Base-by-base conservation (phyloP, 2,329 filamentous ascomycete genomes). In the Epicoccum sorghinum region DNA sequence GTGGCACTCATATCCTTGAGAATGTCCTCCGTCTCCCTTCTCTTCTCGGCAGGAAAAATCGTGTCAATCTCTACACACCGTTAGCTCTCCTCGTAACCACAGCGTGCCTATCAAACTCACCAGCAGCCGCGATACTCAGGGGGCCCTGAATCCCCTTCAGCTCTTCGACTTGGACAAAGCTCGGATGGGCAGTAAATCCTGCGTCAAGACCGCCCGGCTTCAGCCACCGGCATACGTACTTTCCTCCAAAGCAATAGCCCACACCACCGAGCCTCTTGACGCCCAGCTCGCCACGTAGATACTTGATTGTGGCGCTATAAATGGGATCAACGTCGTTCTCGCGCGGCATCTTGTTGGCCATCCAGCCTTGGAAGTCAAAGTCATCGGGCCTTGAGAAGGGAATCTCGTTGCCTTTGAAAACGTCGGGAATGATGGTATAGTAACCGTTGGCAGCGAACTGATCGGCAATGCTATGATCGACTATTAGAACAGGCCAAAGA, bases 171-270 rank as follows among this genome's bases (percentile, higher is more conserved):
- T 82, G 77, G 4, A 95, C 84, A 63, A 92, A 92, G 24, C 86
- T 89, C 0, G 91, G 91, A 74, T 95, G 91, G 1, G 90, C 91
- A 14, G 85, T 76, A 75, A 82, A 95, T 35, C 89, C 90, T 47
- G 83, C 89, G 48, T 90, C 81, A 61, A 93, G 77, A 58, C 85
- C 85, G 52, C 80, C 69, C 61, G 85, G 85, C 39, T 76, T 79
- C 24, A 85, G 82, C 79, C 87, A 89, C 37, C 91, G 86, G 47
- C 82, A 81, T 47, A 83, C 80, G 60, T 83, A 84, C 61, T 83
- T 83, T 4, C 75, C 82, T 33, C 89, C 89, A 62, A 91, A 90
- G 75, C 89, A 92, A 75, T 91, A 91, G 0, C 89, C 89, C 0
- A 86, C 83, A 12, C 80, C 83, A 1, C 84, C 89, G 32, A 92